Evolutionary conservation across 2,329 filamentous ascomycete species (phyloP).

Genomic region (Myriosclerotinia curreyana): DNA sequence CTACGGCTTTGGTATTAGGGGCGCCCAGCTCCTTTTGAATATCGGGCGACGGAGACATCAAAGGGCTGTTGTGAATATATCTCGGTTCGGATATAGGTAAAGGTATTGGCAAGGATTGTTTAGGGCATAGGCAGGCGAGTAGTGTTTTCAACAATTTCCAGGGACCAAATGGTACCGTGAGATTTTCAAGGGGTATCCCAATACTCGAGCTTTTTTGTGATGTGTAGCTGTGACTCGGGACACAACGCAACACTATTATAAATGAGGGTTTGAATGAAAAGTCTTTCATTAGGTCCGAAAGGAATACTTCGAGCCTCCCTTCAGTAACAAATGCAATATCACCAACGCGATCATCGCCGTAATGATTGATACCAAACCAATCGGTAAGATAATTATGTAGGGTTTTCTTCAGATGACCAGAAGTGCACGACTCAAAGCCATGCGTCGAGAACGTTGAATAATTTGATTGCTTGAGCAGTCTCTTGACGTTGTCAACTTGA

Average conservation of each 20-base stretch:
- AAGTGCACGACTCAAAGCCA: conserved; percentile 11
- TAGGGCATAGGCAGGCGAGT: conserved; percentile 16
- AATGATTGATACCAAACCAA: conserved; percentile 8
- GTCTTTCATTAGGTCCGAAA: not conserved
- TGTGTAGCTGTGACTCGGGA: conserved; percentile 3
- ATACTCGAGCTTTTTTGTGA: not conserved
- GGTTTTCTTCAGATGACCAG: conserved; percentile 8
- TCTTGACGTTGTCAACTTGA: conserved; percentile 9
- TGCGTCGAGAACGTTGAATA: conserved; percentile 15
- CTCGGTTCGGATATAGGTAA: not conserved
- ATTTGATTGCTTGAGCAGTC: not conserved
- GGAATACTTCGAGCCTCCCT: not conserved
- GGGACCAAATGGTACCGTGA: conserved; percentile 19
- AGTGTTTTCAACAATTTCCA: conserved; percentile 20
- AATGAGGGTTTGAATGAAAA: conserved; percentile 3
- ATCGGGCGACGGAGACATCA: not conserved
- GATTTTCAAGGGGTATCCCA: conserved; percentile 13
- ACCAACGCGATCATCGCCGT: not conserved
- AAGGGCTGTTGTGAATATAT: not conserved
- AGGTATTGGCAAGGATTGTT: not conserved
- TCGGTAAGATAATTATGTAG: conserved; percentile 11
- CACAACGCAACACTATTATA: conserved; percentile 14
- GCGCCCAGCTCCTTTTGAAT: not conserved
- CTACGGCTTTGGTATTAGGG: not conserved
- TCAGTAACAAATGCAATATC: conserved; percentile 19